Base-by-base conservation (phyloP, 208 protist species). In the Wallacemonas sp. region DNA sequence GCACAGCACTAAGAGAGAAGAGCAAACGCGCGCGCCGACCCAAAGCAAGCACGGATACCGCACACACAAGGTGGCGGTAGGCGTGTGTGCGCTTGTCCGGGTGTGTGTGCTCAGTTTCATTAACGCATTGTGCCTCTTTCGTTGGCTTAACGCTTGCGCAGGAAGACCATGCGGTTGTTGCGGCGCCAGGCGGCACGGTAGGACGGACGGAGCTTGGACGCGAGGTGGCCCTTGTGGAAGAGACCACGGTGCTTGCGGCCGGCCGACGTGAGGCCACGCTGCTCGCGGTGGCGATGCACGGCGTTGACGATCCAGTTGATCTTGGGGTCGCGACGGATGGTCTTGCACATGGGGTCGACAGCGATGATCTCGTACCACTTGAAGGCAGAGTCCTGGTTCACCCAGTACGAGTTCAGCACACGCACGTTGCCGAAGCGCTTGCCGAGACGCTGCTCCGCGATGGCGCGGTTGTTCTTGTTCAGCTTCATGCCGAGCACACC, bases 401-500 rank as follows among this genome's bases (percentile, higher is more conserved):
- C 95, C 98, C 98, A 99, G 94, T 99, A 99, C 48, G 98, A 99
- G 97, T 99, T 99, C 54, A 99, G 91, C 38, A 99, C 97, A 69
- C 99, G 94, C 55, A 99, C 85, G 81, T 93, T 95, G 65, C 94
- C 95, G 75, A 92, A 97, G 66, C 87, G 73, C 66, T 94, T 94
- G 68, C 98, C 99, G 63, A 98, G 97, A 73, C 98, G 89, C 86
- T 98, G 88, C 92, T 99, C 99, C 36, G 98, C 98, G 62, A 99
- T 66, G 42, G 79, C 76, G 59, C 96, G 97, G 70, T 98, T 93
- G 80, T 91, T 98, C 77, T 98, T 96, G 62, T 89, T 86, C 65
- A 91, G 92, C 91, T 99, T 99, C 68, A 99, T 86, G 58, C 97
- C 76, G 87, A 98, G 94, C 63, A 99, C 89, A 94, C 98, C 98